Conservation (phyloP, 768 basidiomycete genomes). For the Kwoniella sp. region DNA sequence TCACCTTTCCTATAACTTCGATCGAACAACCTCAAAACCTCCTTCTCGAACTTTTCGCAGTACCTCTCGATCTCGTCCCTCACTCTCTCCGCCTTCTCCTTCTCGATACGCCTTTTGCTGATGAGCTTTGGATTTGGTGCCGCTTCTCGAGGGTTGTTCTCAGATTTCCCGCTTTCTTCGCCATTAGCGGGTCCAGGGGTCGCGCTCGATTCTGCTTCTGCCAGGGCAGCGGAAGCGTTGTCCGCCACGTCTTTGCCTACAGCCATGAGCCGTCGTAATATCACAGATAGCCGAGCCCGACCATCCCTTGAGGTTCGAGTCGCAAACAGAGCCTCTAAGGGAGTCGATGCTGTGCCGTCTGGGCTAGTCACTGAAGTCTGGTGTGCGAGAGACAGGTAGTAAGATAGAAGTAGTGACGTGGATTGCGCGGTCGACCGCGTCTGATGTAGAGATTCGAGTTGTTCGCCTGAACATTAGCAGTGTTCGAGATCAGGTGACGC, state of each 20-base stretch:
- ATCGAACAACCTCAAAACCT: conserved; percentile 94
- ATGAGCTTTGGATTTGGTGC: conserved; percentile 57
- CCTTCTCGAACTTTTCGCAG: conserved; percentile 98
- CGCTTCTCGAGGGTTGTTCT: background rate
- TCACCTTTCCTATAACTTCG: conserved; percentile 93
- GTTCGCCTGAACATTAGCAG: conserved; percentile 64
- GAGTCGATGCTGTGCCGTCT: conserved; percentile 61
- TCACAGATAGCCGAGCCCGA: conserved; percentile 77
- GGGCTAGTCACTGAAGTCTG: conserved; percentile 23
- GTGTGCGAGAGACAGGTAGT: conserved; percentile 80
- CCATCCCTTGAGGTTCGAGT: conserved; percentile 68
- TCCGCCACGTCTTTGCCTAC: conserved; percentile 88
- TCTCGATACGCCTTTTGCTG: conserved; percentile 63
- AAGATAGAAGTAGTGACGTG: conserved; percentile 86
- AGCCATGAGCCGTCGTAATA: conserved; percentile 74
- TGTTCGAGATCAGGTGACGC: conserved; percentile 25
- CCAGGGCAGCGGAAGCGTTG: conserved; percentile 34
- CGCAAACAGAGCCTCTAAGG: conserved; percentile 62
- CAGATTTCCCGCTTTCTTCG: background rate
- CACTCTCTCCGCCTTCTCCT: conserved; percentile 68
- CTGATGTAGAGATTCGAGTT: conserved; percentile 88
- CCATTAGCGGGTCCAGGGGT: too few species aligned
- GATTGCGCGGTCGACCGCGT: conserved; percentile 89
- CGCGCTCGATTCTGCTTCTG: conserved; percentile 28
- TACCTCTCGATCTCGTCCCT: conserved; percentile 90